These are phyloP conservation scores for Coix lacrymajobi DNA, from an alignment of 176 grass and related monocot species.

Conservation along the genomic window DNA sequence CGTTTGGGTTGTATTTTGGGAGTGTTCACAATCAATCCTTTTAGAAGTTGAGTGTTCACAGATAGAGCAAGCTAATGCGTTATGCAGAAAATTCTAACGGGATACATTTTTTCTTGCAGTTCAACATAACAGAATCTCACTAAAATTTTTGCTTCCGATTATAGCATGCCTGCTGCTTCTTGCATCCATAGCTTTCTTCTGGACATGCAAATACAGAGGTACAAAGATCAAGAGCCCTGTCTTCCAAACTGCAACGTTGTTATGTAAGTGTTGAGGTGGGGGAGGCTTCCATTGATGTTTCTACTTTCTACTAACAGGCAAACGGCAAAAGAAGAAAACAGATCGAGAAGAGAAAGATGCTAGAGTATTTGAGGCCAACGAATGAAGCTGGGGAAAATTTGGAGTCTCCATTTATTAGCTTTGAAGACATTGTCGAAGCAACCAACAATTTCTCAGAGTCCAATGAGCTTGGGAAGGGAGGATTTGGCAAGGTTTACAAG, in stretches of 20 bases:
- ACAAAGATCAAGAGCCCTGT: not conserved
- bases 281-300: not conserved
- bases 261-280: not conserved
- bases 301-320: too few relatives aligned
- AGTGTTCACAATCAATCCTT: too few relatives aligned
- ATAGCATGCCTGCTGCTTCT: not conserved
- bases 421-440: slow-evolving; percentile 12
- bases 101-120: not conserved
- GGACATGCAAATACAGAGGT: slow-evolving; percentile 4
- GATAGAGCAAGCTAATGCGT: too few relatives aligned
- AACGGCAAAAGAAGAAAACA: too few relatives aligned
- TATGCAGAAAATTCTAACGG: too few relatives aligned
- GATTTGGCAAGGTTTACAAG: slow-evolving; percentile 49
- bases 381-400: not conserved
- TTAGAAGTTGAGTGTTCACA: too few relatives aligned
- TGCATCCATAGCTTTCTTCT: not conserved
- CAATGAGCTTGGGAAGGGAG: slow-evolving; percentile 25
- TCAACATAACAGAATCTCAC: not conserved
- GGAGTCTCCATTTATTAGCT: slow-evolving; percentile 23
- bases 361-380: not conserved
- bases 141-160: not conserved
- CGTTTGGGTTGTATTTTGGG: too few relatives aligned
- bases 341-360: not conserved
- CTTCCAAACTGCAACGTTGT: not conserved
- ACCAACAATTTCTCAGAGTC: slow-evolving; percentile 29